Evolutionary conservation across 2,329 filamentous ascomycete genomes (phyloP).

Genomic region (Esteya vermicola): DNA sequence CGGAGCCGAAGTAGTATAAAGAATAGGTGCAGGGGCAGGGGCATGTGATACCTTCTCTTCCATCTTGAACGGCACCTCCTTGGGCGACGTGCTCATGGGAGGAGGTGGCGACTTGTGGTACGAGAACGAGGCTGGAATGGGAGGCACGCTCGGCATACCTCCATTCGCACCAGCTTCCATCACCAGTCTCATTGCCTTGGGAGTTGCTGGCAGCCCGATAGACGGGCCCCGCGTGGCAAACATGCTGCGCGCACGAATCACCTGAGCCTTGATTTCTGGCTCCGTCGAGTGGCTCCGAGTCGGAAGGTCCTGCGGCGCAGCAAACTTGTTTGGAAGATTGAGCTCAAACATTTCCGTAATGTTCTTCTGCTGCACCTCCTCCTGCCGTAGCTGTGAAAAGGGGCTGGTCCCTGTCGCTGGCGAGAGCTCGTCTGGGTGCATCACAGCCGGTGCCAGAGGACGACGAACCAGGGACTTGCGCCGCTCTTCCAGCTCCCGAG

Average conservation of each 20-base stretch:
- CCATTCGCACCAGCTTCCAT: conserved; percentile 42
- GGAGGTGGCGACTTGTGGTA: conserved; percentile 22
- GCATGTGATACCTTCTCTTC: too few relatives aligned
- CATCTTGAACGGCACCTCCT: conserved; percentile 10
- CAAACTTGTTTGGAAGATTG: conserved; percentile 23
- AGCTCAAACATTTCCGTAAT: conserved; percentile 19
- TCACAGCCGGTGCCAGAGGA: conserved; percentile 66
- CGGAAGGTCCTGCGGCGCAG: conserved; percentile 28
- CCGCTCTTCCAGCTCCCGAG: conserved; percentile 77
- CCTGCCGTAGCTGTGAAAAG: neutral
- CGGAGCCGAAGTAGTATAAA: neutral
- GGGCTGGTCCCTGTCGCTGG: neutral
- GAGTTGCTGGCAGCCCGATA: conserved; percentile 78
- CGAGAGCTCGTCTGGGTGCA: conserved; percentile 39
- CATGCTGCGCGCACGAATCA: conserved; percentile 26
- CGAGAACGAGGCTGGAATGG: conserved; percentile 32
- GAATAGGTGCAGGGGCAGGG: neutral
- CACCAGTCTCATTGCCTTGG: conserved; percentile 76
- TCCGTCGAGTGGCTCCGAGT: conserved; percentile 53
- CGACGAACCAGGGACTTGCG: conserved; percentile 70
- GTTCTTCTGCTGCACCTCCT: conserved; percentile 7
- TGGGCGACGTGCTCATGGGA: conserved; percentile 15
- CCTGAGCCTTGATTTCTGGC: conserved; percentile 24
- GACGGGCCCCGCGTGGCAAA: conserved; percentile 33
- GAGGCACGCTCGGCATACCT: conserved; percentile 29